These are phyloP conservation scores for Rubia tinctorum DNA, from an alignment of 305 asterid species.

Conservation along the genomic window DNA sequence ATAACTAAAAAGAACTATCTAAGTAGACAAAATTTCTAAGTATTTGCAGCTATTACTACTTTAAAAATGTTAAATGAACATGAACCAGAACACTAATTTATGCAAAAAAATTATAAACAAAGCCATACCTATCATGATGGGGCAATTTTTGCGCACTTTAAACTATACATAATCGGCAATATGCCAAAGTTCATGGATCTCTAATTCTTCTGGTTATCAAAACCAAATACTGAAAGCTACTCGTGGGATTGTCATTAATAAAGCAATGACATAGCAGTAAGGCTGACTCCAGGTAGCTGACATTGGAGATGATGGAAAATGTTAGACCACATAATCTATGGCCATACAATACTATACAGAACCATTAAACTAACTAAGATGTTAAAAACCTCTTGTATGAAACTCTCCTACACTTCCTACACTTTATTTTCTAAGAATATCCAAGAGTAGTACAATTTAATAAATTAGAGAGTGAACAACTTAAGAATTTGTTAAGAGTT, in stretches of 20 bases:
- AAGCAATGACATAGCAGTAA: constrained; percentile 74
- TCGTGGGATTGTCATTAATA: constrained; percentile 52
- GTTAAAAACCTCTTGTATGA: background rate
- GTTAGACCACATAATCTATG: background rate
- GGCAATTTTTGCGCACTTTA: constrained; percentile 70
- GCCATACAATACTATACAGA: constrained; percentile 3
- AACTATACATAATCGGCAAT: constrained; percentile 76
- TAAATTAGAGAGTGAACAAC: too few relatives aligned
- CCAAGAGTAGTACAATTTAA: too few relatives aligned
- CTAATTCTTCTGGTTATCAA: constrained; percentile 82
- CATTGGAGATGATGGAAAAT: background rate
- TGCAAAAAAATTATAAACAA: background rate
- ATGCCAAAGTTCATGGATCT: constrained; percentile 77
- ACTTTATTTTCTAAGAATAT: too few relatives aligned
- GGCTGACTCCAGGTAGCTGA: constrained; percentile 89
- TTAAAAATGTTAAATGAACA: background rate
- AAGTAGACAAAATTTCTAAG: background rate
- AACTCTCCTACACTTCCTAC: too few relatives aligned
- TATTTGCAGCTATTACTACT: background rate
- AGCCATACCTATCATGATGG: constrained; percentile 47
- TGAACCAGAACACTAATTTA: too few relatives aligned
- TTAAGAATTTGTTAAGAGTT: too few relatives aligned
- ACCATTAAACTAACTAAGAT: background rate
- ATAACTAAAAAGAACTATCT: background rate
- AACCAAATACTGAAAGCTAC: constrained; percentile 64